Percentiles rank a stretch among this genome's conserved stretches.
These are phyloP conservation scores for Lathyrus sativus DNA, from an alignment of 306 rosid species.

Conservation along the genomic window DNA sequence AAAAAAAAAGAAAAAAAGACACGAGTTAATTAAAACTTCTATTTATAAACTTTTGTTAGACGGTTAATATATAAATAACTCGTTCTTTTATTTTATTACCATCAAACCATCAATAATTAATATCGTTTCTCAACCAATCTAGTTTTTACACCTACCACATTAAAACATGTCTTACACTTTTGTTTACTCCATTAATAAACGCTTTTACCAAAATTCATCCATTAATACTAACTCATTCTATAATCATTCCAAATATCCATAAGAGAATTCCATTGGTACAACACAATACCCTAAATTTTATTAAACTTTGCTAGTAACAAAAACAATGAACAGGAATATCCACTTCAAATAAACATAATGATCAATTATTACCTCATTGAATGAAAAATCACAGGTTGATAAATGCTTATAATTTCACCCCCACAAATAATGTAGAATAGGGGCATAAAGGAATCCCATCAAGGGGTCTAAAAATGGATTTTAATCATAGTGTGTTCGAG, in stretches of 20 bases:
- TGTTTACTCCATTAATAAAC: background rate
- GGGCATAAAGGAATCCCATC: constrained; percentile 31
- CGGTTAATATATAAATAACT: no score
- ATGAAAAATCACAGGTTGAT: constrained; percentile 45
- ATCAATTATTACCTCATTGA: constrained; percentile 53
- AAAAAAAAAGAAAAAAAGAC: no score
- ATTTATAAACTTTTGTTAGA: no score
- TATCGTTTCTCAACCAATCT: no score
- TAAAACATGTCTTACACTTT: background rate
- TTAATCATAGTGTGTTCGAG: constrained; percentile 17
- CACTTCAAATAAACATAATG: constrained; percentile 43
- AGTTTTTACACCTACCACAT: no score
- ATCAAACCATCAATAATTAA: no score
- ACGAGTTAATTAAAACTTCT: no score
- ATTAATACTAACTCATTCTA: background rate
- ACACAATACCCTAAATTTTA: no score
- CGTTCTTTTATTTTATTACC: no score
- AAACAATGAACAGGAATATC: background rate
- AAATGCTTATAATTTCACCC: constrained; percentile 35
- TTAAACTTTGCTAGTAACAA: background rate
- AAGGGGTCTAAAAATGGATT: constrained; percentile 7
- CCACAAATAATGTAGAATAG: constrained; percentile 27
- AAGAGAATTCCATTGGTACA: background rate
- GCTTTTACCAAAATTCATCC: background rate
- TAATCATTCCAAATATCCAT: background rate